Evolutionary conservation across 805 yeast species (phyloP), one percentile per base, ranked within the genome.

Genomic region (Cyberlindnera misumaiensis): DNA sequence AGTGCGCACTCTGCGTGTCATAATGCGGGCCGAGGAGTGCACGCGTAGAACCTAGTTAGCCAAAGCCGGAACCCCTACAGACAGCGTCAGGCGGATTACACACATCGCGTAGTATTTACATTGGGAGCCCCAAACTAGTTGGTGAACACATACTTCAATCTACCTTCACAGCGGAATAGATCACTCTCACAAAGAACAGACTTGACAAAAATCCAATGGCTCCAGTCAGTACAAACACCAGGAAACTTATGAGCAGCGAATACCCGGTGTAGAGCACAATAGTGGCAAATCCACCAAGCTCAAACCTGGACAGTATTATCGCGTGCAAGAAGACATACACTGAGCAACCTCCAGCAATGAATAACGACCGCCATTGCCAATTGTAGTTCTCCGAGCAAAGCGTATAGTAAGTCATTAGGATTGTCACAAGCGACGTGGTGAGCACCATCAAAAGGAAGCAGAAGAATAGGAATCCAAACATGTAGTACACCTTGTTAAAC

Each of bases 351-450:
- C 96, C 97, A 20, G 95, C 85, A 43, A 87, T 74, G 53, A 83
- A 75, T 51, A 85, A 64, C 4, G 95, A 77, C 60, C 89, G 79
- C 98, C 98, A 93, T 58, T 90, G 97, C 98, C 98, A 93, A 60
- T 80, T 78, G 69, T 94, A 89, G 61, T 93, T 86, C 59, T 93
- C 98, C 36, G 86, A 68, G 57, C 95, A 86, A 48, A 93, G 71
- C 4, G 87, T 74, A 67, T 85, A 83, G 62, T 93, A 93, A 20
- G 83, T 76, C 60, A 87, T 73, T 53, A 90, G 68, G 16, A 88
- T 67, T 0, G 96, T 81, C 24, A 88, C 87, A 43, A 89, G 69
- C 11, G 83, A 70, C 11, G 95, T 82, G 5, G 96, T 88, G 51
- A 83, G 52, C 11, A 85, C 67, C 86, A 87, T 83, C 56, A 89